Evolutionary conservation across 306 rosid genomes (phyloP).

Genomic region (Cucumis cinereus): DNA sequence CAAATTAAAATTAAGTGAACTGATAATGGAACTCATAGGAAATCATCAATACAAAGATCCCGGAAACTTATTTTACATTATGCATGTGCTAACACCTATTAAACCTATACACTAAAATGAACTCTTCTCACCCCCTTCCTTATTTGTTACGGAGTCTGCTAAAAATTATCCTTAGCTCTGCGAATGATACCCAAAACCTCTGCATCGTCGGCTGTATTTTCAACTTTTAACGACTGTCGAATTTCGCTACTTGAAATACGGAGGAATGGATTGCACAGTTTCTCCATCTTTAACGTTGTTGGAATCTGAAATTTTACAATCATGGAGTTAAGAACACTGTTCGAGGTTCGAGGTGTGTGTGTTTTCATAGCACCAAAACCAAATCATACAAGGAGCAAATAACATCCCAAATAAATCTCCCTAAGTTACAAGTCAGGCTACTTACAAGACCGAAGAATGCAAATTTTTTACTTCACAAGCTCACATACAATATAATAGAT

Average conservation of each 20-base stretch:
- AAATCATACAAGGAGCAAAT: not conserved
- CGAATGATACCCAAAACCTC: conserved; percentile 57
- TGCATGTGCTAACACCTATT: not conserved
- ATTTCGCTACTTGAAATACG: conserved; percentile 59
- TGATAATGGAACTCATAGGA: not conserved
- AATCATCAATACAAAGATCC: not conserved
- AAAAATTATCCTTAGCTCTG: conserved; percentile 67
- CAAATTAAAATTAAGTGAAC: not conserved
- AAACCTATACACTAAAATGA: conserved; percentile 7
- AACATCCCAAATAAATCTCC: not conserved
- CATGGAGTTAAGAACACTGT: not conserved
- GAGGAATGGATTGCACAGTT: conserved; percentile 92
- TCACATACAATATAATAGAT: not conserved
- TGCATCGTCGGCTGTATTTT: conserved; percentile 49
- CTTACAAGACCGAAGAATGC: not conserved
- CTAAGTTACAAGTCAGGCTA: not conserved
- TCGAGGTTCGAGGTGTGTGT: not conserved
- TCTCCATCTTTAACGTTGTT: conserved; percentile 57
- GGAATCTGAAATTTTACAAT: conserved; percentile 48
- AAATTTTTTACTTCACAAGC: not conserved
- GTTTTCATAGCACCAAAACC: not conserved
- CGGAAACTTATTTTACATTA: not conserved
- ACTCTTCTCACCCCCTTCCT: not conserved
- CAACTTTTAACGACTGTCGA: conserved; percentile 47
- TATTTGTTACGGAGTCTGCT: not conserved